phyloP scores from a whole-genome alignment of 176 grass and related monocot species.

The Carex scoparia region DNA sequence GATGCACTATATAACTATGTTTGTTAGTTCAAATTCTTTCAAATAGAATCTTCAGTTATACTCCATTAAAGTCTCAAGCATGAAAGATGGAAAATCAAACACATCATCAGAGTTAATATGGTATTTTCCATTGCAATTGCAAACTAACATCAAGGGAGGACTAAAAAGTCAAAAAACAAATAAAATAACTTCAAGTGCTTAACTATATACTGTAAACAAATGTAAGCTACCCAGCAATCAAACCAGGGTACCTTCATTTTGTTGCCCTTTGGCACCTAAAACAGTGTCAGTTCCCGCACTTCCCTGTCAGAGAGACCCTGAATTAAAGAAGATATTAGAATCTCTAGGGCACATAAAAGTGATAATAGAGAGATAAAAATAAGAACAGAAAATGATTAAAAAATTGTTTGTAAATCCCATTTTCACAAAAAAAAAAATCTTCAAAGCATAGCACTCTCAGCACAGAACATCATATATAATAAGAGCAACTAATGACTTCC shows the following conservation, averaged over 20 bases:
- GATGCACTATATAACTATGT: not conserved
- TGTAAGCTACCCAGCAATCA: slow-evolving; percentile 71
- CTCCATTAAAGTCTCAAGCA: not conserved
- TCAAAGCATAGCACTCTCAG: not conserved
- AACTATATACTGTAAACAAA: slow-evolving; percentile 34
- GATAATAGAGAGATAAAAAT: slow-evolving; percentile 20
- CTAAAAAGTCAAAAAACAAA: slow-evolving; percentile 2
- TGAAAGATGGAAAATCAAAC: not conserved
- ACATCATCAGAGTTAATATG: not conserved
- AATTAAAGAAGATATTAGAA: slow-evolving; percentile 81
- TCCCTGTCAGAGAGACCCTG: slow-evolving; percentile 77
- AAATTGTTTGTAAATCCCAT: slow-evolving; percentile 11
- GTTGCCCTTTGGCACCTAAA: slow-evolving; percentile 85
- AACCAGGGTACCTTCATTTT: slow-evolving; percentile 96
- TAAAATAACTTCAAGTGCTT: slow-evolving; percentile 22
- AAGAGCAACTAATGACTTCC: not conserved
- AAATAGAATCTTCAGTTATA: not conserved
- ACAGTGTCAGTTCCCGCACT: slow-evolving; percentile 51
- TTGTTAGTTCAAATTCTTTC: not conserved
- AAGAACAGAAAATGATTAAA: slow-evolving; percentile 1
- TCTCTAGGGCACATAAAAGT: slow-evolving; percentile 34
- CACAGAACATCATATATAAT: slow-evolving; percentile 14
- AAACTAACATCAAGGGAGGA: slow-evolving; percentile 1
- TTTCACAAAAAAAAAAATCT: not conserved
- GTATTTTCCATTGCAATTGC: not conserved